These are phyloP conservation scores for Galeopsis tetrahit DNA, from an alignment of 257 asterid genomes.

Conservation along the genomic window DNA sequence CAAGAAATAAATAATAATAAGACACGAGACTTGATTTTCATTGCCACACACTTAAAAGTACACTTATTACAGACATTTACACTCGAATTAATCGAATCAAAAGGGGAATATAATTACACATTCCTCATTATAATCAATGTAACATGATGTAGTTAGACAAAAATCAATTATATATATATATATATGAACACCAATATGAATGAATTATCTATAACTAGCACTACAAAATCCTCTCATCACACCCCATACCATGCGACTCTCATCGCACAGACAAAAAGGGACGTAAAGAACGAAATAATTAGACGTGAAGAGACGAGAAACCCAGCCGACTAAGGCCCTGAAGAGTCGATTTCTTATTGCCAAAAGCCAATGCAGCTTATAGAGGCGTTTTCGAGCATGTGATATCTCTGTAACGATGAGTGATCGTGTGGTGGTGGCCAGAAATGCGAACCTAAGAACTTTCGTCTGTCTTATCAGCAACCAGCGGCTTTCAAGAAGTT, in stretches of 20 bases:
- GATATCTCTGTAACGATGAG: neutral
- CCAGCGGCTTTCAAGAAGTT: slow-evolving; percentile 91
- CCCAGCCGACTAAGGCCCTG: slow-evolving; percentile 29
- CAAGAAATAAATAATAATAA: neutral
- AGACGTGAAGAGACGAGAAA: slow-evolving; percentile 17
- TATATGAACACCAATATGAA: slow-evolving; percentile 30
- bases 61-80: slow-evolving; percentile 24
- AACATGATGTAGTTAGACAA: slow-evolving; percentile 11
- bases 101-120: slow-evolving; percentile 19
- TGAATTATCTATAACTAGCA: slow-evolving; percentile 38
- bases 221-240: slow-evolving; percentile 42
- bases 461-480: slow-evolving; percentile 46
- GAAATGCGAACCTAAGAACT: neutral
- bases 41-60: slow-evolving; percentile 24
- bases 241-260: slow-evolving; percentile 24
- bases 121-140: slow-evolving; percentile 16
- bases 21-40: neutral
- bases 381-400: neutral
- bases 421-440: slow-evolving; percentile 9
- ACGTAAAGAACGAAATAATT: slow-evolving; percentile 39
- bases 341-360: slow-evolving; percentile 8
- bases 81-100: slow-evolving; percentile 14
- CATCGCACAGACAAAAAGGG: slow-evolving; percentile 1
- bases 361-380: slow-evolving; percentile 20
- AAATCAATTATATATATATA: slow-evolving; percentile 5